Evolutionary conservation across 2,329 filamentous ascomycete genomes (phyloP).

Genomic region (Sordariomycetes sp.): DNA sequence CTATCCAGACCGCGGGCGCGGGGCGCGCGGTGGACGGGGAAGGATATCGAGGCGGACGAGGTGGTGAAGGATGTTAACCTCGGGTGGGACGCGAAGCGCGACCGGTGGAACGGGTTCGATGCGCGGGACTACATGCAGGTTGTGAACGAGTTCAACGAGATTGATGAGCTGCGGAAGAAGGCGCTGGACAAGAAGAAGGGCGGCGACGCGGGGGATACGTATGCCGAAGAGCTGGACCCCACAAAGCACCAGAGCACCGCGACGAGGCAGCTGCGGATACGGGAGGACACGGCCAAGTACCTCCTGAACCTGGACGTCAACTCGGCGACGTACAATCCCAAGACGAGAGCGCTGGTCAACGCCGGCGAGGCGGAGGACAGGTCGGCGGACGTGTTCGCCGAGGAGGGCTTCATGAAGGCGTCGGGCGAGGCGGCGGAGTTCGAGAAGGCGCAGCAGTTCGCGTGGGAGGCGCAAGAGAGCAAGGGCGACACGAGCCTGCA

Average conservation of each 20-base stretch:
- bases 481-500: slow-evolving; percentile 69
- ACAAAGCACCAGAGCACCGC: slow-evolving; percentile 83
- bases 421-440: slow-evolving; percentile 91
- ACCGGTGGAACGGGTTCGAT: slow-evolving; percentile 98
- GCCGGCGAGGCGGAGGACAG: slow-evolving; percentile 71
- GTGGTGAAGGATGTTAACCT: slow-evolving; percentile 72
- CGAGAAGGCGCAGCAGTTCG: slow-evolving; percentile 75
- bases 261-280: slow-evolving; percentile 77
- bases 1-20: slow-evolving; percentile 76
- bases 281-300: slow-evolving; percentile 97
- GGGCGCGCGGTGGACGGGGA: slow-evolving; percentile 84
- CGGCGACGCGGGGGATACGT: slow-evolving; percentile 43
- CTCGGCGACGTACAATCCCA: slow-evolving; percentile 95
- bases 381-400: slow-evolving; percentile 71
- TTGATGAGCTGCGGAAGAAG: slow-evolving; percentile 60
- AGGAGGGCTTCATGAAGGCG: slow-evolving; percentile 80
- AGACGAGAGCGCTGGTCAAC: slow-evolving; percentile 84
- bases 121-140: slow-evolving; percentile 72
- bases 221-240: slow-evolving; percentile 95
- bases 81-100: slow-evolving; percentile 94
- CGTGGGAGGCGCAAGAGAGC: slow-evolving; percentile 89
- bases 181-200: slow-evolving; percentile 34
- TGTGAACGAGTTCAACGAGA: slow-evolving; percentile 77
- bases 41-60: slow-evolving; percentile 89
- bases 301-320: slow-evolving; percentile 89